These are phyloP conservation scores for Hypholoma fasciculare DNA, from an alignment of 768 basidiomycete genomes.

Conservation along the genomic window DNA sequence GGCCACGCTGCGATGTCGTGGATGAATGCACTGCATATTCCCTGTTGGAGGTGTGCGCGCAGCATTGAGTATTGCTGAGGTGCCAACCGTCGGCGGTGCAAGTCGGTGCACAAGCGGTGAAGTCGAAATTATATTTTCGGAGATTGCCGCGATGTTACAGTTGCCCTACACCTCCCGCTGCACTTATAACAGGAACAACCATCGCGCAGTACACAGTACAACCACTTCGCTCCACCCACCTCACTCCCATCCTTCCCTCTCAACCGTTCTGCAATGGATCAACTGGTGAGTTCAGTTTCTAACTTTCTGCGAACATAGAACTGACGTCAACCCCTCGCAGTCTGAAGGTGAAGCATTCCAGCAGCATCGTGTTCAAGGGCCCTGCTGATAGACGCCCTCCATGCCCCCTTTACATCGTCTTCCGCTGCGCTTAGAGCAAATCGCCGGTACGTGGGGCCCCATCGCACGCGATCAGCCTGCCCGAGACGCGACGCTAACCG, in stretches of 20 bases:
- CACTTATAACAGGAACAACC: background rate
- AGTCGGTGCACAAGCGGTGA: background rate
- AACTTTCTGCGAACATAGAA: background rate
- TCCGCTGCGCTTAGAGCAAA: slow-evolving; percentile 64
- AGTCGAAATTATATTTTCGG: background rate
- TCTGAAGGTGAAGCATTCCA: slow-evolving; percentile 3
- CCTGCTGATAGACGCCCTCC: slow-evolving; percentile 3
- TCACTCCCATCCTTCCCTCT: background rate
- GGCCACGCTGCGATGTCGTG: too few species aligned
- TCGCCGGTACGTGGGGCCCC: slow-evolving; percentile 62
- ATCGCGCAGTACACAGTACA: background rate
- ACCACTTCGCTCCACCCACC: background rate
- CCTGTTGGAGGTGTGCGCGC: too few species aligned
- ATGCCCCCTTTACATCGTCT: background rate
- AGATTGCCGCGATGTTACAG: slow-evolving; percentile 2
- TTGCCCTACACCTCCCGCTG: background rate
- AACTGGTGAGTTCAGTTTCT: background rate
- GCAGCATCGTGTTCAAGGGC: background rate
- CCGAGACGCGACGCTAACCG: slow-evolving; percentile 1
- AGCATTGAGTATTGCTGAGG: too few species aligned
- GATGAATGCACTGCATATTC: too few species aligned
- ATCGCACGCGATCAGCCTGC: slow-evolving; percentile 1
- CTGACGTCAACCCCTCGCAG: background rate
- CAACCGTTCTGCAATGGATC: slow-evolving; percentile 2
- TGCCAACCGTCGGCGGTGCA: background rate